Conservation (phyloP, 768 basidiomycete species). For the Cyathus striatus region DNA sequence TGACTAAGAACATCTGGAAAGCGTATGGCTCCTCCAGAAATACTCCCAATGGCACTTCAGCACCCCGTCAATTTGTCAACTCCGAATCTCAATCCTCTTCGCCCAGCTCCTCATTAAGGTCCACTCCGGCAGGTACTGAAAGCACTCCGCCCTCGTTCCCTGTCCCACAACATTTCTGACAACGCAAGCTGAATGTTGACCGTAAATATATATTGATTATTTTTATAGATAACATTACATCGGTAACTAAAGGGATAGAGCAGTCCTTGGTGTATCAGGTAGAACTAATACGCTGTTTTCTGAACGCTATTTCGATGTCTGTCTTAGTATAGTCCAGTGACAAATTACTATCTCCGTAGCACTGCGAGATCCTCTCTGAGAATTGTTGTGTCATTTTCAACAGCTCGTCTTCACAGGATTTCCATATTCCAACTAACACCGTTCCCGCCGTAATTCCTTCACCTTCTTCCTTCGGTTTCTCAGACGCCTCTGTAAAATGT, state of each 20-base stretch:
- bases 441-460: conserved; percentile 52
- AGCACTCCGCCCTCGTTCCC: not conserved
- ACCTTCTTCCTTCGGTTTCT: conserved; percentile 55
- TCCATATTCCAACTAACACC: conserved; percentile 84
- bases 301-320: conserved; percentile 80
- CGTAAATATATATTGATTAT: too few species aligned
- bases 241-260: too few species aligned
- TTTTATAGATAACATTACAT: too few species aligned
- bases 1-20: conserved; percentile 32
- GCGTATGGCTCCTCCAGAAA: too few species aligned
- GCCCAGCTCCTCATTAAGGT: not conserved
- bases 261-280: too few species aligned
- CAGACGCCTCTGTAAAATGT: conserved; percentile 84
- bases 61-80: too few species aligned
- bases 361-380: conserved; percentile 62
- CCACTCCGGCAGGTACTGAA: not conserved
- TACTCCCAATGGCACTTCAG: too few species aligned
- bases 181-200: not conserved
- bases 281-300: conserved; percentile 50
- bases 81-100: too few species aligned
- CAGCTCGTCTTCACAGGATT: conserved; percentile 83
- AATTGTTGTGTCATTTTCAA: conserved; percentile 69
- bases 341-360: conserved; percentile 73
- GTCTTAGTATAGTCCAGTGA: conserved; percentile 65
- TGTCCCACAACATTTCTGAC: not conserved